A percentile compares a stretch with the other conserved stretches of the same genome.
Evolutionary conservation across 768 basidiomycete genomes (phyloP).

Genomic region (Mycena floridula): DNA sequence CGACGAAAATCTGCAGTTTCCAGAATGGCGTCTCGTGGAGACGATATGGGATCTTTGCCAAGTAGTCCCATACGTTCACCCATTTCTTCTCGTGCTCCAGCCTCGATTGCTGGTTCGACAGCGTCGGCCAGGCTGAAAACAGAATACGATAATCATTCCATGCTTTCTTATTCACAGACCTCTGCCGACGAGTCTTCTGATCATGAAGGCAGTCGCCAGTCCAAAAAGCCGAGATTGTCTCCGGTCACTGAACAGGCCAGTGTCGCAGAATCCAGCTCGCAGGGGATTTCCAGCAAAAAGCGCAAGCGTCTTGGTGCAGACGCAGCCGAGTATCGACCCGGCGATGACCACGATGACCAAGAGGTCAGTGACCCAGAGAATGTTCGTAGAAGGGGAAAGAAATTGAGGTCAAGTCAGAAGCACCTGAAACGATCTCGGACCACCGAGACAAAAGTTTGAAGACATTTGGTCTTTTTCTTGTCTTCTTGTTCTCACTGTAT

Average conservation of each 20-base stretch:
- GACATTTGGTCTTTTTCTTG: neutral
- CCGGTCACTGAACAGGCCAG: neutral
- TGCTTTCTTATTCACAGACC: neutral
- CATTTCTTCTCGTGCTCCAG: constrained; percentile 17
- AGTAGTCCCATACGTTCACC: constrained; percentile 11
- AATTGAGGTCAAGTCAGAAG: too few relatives aligned
- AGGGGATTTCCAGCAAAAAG: constrained; percentile 11
- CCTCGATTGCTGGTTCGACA: constrained; percentile 15
- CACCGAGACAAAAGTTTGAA: too few relatives aligned
- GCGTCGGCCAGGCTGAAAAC: constrained; percentile 3
- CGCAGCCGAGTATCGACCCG: constrained; percentile 30
- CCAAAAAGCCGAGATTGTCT: constrained; percentile 5
- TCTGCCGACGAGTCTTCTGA: neutral
- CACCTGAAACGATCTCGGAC: too few relatives aligned
- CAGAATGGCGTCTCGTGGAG: neutral
- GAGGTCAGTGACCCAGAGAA: too few relatives aligned
- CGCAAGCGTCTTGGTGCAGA: constrained; percentile 27
- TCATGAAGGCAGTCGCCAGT: constrained; percentile 2
- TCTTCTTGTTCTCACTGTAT: neutral
- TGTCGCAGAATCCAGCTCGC: constrained; percentile 3
- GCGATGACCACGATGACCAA: constrained; percentile 17
- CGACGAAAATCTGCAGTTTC: neutral
- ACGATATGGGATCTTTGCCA: neutral
- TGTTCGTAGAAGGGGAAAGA: too few relatives aligned
- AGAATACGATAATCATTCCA: neutral